A percentile compares a stretch with the other conserved stretches of the same genome.
phyloP scores from a whole-genome alignment of 768 basidiomycete genomes.

The Paxillus involutus region DNA sequence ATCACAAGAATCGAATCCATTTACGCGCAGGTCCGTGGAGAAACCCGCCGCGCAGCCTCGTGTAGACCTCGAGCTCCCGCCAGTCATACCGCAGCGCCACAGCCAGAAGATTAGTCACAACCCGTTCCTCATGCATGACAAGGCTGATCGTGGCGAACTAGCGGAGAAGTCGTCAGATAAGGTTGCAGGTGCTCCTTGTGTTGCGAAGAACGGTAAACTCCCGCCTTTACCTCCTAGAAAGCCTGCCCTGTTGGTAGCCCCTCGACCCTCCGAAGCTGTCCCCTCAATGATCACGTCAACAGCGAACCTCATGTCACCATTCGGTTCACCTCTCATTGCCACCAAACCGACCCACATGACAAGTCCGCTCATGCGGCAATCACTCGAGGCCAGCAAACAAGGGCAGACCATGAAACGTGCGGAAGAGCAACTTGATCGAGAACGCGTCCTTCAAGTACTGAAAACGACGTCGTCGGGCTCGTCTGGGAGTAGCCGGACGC shows the following conservation, averaged over 20 bases:
- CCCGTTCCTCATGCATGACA: constrained; percentile 29
- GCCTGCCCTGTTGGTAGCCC: constrained; percentile 21
- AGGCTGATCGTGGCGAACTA: constrained; percentile 2
- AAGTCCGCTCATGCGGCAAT: constrained; percentile 70
- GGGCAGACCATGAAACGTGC: constrained; percentile 70
- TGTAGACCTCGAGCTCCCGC: constrained; percentile 5
- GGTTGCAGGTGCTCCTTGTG: background rate
- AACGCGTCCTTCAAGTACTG: constrained; percentile 68
- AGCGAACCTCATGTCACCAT: constrained; percentile 1
- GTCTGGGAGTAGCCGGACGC: constrained; percentile 20
- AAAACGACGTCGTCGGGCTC: constrained; percentile 52
- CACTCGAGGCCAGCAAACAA: constrained; percentile 69
- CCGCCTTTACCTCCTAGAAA: constrained; percentile 38
- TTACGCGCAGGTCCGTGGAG: constrained; percentile 23
- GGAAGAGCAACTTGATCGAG: constrained; percentile 66
- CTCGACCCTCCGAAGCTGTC: constrained; percentile 19
- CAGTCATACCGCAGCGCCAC: constrained; percentile 8
- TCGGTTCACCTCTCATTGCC: constrained; percentile 22
- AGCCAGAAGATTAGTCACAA: constrained; percentile 28
- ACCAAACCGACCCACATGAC: constrained; percentile 44
- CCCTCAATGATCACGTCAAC: constrained; percentile 3
- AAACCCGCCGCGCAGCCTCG: background rate
- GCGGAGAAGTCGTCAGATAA: constrained; percentile 7
- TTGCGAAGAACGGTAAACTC: constrained; percentile 17
- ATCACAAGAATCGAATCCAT: constrained; percentile 30